Conservation (phyloP, 805 yeast genomes). For the Metschnikowia lachancei region DNA sequence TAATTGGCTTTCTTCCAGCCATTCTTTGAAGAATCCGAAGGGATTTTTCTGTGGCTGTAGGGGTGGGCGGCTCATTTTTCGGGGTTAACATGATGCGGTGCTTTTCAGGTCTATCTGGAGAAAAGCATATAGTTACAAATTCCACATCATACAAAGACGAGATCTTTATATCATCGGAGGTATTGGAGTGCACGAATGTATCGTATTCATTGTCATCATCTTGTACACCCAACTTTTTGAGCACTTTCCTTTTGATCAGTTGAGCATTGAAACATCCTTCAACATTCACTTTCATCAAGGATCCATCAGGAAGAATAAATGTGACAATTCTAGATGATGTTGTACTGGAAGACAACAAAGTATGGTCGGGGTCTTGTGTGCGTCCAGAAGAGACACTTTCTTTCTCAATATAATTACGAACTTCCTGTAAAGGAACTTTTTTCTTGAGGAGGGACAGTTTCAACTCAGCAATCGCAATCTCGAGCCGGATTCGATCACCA, state of each 20-base stretch:
- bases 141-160: slow-evolving; percentile 70
- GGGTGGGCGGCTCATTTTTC: slow-evolving; percentile 59
- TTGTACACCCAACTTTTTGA: slow-evolving; percentile 54
- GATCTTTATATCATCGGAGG: slow-evolving; percentile 16
- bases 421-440: slow-evolving; percentile 14
- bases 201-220: slow-evolving; percentile 51
- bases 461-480: slow-evolving; percentile 52
- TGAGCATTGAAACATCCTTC: slow-evolving; percentile 79
- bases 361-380: not conserved
- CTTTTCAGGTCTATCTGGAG: slow-evolving; percentile 67
- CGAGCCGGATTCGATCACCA: slow-evolving; percentile 78
- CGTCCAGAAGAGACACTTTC: slow-evolving; percentile 2
- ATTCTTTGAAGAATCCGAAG: slow-evolving; percentile 37
- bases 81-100: slow-evolving; percentile 69
- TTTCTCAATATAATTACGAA: slow-evolving; percentile 9
- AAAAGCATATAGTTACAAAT: slow-evolving; percentile 77
- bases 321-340: slow-evolving; percentile 40
- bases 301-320: slow-evolving; percentile 74
- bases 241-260: slow-evolving; percentile 66
- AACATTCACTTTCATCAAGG: slow-evolving; percentile 63
- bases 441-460: slow-evolving; percentile 22
- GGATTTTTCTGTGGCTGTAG: slow-evolving; percentile 56
- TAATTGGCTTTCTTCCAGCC: slow-evolving; percentile 18
- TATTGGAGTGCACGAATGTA: slow-evolving; percentile 51
- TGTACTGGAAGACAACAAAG: slow-evolving; percentile 1